Conservation (phyloP, 495 filamentous ascomycete genomes). For the Penicillium silybi region DNA sequence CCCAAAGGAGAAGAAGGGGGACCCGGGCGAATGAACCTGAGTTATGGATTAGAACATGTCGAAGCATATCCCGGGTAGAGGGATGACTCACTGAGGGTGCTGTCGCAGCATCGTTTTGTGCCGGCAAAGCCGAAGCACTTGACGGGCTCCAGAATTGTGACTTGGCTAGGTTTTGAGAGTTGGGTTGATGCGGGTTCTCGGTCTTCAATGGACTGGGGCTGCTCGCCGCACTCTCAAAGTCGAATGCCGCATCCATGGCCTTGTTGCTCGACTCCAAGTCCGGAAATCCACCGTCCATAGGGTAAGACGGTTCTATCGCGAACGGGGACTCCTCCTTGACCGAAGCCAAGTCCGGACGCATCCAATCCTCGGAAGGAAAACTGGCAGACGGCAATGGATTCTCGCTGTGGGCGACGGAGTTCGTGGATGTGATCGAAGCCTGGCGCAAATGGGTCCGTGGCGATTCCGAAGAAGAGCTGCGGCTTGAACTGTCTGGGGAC, state of each 20-base stretch:
- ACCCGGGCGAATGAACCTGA: constrained; percentile 23
- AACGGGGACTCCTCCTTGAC: constrained; percentile 41
- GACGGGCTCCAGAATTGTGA: constrained; percentile 30
- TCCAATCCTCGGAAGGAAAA: constrained; percentile 39
- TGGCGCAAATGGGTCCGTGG: constrained; percentile 40
- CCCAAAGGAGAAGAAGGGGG: constrained; percentile 32
- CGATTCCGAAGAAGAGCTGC: constrained; percentile 43
- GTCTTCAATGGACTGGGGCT: constrained; percentile 55
- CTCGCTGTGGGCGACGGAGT: constrained; percentile 41
- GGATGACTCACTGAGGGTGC: constrained; percentile 32
- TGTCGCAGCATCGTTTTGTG: constrained; percentile 7
- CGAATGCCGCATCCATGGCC: constrained; percentile 62
- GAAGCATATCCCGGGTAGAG: neutral
- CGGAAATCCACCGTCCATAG: constrained; percentile 30
- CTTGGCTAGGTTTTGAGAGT: constrained; percentile 20
- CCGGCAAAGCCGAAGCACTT: constrained; percentile 5
- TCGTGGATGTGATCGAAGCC: constrained; percentile 37
- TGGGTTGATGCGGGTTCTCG: constrained; percentile 26
- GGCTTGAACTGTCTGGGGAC: constrained; percentile 41
- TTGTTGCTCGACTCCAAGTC: constrained; percentile 56
- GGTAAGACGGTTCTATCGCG: constrained; percentile 34
- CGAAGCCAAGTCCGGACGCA: constrained; percentile 35
- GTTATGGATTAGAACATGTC: neutral
- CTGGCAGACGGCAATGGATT: constrained; percentile 31
- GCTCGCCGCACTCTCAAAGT: constrained; percentile 66